Evolutionary conservation across 2,329 filamentous ascomycete genomes (phyloP).

Genomic region (Aspergillus sp.): DNA sequence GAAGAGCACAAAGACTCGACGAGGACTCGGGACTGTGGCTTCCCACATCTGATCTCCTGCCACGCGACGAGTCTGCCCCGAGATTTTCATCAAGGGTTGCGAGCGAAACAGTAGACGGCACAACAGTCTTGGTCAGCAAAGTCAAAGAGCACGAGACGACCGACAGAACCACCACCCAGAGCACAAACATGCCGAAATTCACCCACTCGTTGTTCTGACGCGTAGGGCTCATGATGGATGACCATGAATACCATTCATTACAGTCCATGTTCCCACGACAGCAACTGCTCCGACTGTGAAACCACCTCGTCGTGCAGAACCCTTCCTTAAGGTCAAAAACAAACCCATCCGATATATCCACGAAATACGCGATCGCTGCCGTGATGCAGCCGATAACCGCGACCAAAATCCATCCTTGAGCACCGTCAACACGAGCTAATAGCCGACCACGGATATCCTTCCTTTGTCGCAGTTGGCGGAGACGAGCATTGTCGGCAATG

Average conservation of each 20-base stretch:
- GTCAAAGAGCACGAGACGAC: slow-evolving; percentile 70
- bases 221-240: slow-evolving; percentile 53
- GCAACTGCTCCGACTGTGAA: slow-evolving; percentile 62
- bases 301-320: slow-evolving; percentile 69
- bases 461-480: slow-evolving; percentile 71
- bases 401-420: slow-evolving; percentile 90
- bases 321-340: slow-evolving; percentile 90
- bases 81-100: slow-evolving; percentile 90
- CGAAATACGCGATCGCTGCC: slow-evolving; percentile 76
- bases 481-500: slow-evolving; percentile 85
- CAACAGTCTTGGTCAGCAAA: slow-evolving; percentile 84
- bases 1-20: slow-evolving; percentile 34
- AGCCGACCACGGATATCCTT: slow-evolving; percentile 81
- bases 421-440: slow-evolving; percentile 70
- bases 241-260: slow-evolving; percentile 58
- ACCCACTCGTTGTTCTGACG: slow-evolving; percentile 50
- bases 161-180: slow-evolving; percentile 64
- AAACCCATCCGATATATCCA: slow-evolving; percentile 77
- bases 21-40: slow-evolving; percentile 36
- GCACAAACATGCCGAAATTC: slow-evolving; percentile 71
- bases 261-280: slow-evolving; percentile 52
- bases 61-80: slow-evolving; percentile 54
- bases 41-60: slow-evolving; percentile 39
- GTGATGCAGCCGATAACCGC: slow-evolving; percentile 82
- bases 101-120: slow-evolving; percentile 80